Conservation (phyloP, 176 grass and related monocot species). For the Oryza glaberrima region DNA sequence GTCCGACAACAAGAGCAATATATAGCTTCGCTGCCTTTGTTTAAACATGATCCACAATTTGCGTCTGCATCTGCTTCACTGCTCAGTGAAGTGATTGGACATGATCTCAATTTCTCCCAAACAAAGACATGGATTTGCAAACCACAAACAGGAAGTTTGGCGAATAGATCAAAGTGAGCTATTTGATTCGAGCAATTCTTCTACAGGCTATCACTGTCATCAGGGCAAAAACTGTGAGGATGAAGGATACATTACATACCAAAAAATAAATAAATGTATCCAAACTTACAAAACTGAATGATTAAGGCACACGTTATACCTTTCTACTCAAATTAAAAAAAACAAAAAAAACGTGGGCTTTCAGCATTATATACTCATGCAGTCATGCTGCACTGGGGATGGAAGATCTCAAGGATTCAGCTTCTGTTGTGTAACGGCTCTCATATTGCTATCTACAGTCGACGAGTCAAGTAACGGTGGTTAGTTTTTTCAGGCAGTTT, state of each 20-base stretch:
- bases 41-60: background rate
- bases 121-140: background rate
- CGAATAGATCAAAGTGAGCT: background rate
- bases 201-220: conserved; percentile 2
- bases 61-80: background rate
- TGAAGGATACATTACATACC: background rate
- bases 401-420: background rate
- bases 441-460: background rate
- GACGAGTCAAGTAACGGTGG: background rate
- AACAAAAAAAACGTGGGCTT: background rate
- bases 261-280: background rate
- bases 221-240: background rate
- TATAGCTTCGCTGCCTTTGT: background rate
- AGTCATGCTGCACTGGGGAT: background rate
- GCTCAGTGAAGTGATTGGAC: background rate
- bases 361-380: background rate
- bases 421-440: conserved; percentile 9
- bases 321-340: background rate
- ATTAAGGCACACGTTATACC: background rate
- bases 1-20: background rate
- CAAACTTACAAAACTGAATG: conserved; percentile 7
- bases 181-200: background rate
- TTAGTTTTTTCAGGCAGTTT: conserved; percentile 29
- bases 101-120: no score
- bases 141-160: background rate